Conservation (phyloP, 192 early-diverging fungal genomes). For the Backusella circina region DNA sequence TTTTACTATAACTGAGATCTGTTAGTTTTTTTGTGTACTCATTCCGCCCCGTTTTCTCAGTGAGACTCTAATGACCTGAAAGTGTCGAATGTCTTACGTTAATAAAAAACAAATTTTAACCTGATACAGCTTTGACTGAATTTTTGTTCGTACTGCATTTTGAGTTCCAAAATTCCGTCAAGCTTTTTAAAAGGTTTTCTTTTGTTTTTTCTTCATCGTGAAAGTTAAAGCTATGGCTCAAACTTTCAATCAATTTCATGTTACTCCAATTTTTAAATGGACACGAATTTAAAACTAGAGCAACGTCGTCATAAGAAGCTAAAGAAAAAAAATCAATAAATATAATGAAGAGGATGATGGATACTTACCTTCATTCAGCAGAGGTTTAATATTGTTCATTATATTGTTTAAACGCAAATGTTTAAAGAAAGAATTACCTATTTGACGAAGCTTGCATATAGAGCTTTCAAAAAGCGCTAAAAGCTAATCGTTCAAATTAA, state of each 20-base stretch:
- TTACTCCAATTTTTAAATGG: background rate
- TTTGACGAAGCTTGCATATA: background rate
- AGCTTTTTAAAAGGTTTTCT: background rate
- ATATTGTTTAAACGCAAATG: background rate
- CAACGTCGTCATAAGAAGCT: background rate
- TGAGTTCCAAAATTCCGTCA: background rate
- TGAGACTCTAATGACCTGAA: no score
- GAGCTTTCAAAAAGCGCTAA: no score
- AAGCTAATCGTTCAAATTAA: no score
- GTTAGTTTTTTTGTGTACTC: no score
- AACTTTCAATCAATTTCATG: background rate
- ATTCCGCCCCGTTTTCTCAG: no score
- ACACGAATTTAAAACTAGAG: background rate
- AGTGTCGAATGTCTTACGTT: no score
- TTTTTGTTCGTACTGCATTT: background rate
- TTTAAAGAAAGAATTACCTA: background rate
- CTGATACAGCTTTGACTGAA: background rate
- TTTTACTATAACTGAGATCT: no score
- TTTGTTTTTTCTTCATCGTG: background rate
- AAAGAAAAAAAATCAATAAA: background rate
- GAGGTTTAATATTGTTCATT: background rate
- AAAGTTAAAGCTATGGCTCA: background rate
- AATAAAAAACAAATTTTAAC: no score
- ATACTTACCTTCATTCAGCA: background rate
- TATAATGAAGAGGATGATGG: background rate